Conservation (phyloP, 108 stramenopile species). For the Discostella stelligeroides region DNA sequence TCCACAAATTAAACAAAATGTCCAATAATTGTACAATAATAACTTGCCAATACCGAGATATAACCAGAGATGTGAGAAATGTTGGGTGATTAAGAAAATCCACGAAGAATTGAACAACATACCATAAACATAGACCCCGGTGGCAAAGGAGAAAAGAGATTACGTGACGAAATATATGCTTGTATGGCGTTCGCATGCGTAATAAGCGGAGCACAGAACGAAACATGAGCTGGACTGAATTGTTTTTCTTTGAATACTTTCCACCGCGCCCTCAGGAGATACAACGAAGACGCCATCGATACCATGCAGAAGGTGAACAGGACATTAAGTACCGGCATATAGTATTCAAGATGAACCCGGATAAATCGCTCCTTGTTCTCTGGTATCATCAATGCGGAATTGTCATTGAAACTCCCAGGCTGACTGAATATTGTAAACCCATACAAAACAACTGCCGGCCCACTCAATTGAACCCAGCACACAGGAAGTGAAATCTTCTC, state of each 20-base stretch:
- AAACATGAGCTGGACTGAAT: constrained; percentile 51
- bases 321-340: constrained; percentile 39
- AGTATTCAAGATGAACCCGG: constrained; percentile 33
- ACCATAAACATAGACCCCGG: constrained; percentile 34
- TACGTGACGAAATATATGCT: constrained; percentile 41
- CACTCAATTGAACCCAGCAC: constrained; percentile 53
- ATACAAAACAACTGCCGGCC: constrained; percentile 46
- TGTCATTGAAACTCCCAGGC: constrained; percentile 35
- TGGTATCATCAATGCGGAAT: constrained; percentile 9
- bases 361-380: constrained; percentile 38
- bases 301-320: constrained; percentile 42
- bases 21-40: constrained; percentile 45
- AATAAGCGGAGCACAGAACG: constrained; percentile 45
- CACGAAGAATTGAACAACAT: background rate
- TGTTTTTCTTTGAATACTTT: constrained; percentile 34
- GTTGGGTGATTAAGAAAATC: background rate
- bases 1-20: constrained; percentile 35
- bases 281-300: constrained; percentile 41
- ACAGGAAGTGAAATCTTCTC: constrained; percentile 50
- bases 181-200: constrained; percentile 51
- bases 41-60: constrained; percentile 3
- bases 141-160: constrained; percentile 29
- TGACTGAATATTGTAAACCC: constrained; percentile 50
- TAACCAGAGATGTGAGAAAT: background rate
- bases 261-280: constrained; percentile 31